Evolutionary conservation across 2,329 filamentous ascomycete genomes (phyloP).

Genomic region (Pseudonectria foliicola): DNA sequence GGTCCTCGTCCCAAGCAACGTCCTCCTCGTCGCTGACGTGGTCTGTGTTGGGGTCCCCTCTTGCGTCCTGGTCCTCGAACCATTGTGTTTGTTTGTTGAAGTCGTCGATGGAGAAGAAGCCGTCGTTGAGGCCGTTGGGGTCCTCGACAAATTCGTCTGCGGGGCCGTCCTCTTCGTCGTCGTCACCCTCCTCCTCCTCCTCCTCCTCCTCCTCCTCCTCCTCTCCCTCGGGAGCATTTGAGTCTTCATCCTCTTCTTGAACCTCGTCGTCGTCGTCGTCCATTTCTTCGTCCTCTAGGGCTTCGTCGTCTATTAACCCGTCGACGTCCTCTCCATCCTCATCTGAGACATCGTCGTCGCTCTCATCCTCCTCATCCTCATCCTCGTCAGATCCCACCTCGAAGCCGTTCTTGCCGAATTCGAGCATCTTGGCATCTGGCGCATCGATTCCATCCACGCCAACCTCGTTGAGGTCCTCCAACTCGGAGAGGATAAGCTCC

Average conservation of each 20-base stretch:
- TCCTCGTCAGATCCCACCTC: constrained; percentile 25
- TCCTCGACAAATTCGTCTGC: constrained; percentile 49
- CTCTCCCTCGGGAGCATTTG: constrained; percentile 26
- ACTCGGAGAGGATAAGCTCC: constrained; percentile 37
- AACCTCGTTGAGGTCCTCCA: constrained; percentile 45
- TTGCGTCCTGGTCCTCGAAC: constrained; percentile 77
- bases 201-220: constrained; percentile 31
- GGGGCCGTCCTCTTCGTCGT: constrained; percentile 34
- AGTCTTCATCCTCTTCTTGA: constrained; percentile 28
- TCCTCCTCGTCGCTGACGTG: constrained; percentile 76
- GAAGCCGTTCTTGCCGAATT: constrained; percentile 24
- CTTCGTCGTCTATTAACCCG: constrained; percentile 17
- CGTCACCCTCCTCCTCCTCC: constrained; percentile 29
- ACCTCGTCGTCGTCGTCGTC: constrained; percentile 23
- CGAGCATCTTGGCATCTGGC: constrained; percentile 25
- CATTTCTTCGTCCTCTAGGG: constrained; percentile 16
- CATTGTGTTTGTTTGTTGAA: constrained; percentile 93
- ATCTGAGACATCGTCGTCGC: constrained; percentile 23
- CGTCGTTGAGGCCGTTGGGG: constrained; percentile 83
- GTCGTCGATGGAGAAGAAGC: constrained; percentile 95
- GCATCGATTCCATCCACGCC: constrained; percentile 19
- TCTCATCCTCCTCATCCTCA: constrained; percentile 22
- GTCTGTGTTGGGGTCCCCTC: constrained; percentile 68
- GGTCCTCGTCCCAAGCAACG: constrained; percentile 81
- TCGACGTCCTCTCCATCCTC: constrained; percentile 17